Evolutionary conservation across 2,329 filamentous ascomycete genomes (phyloP).

Genomic region (Fusarium brevicatenulatum): DNA sequence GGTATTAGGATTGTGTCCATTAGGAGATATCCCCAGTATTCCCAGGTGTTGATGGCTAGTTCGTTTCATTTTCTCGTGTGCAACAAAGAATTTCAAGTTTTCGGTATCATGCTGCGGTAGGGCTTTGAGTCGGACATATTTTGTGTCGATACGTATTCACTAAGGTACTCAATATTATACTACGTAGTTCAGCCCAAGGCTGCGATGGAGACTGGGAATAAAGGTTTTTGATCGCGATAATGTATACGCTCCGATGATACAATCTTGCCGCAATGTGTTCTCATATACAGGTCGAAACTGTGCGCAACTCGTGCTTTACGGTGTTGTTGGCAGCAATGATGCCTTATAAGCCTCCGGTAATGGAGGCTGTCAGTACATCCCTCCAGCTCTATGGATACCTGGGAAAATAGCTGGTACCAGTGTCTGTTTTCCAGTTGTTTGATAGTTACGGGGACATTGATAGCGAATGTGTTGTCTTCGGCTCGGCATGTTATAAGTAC

Average conservation of each 20-base stretch:
- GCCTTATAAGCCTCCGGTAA: not conserved
- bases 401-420: not conserved
- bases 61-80: not conserved
- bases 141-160: not conserved
- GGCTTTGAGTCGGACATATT: not conserved
- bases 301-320: not conserved
- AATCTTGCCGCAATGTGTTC: not conserved
- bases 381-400: not conserved
- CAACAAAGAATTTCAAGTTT: not conserved
- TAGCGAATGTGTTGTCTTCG: not conserved
- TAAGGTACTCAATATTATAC: not conserved
- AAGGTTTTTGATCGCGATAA: not conserved
- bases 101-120: not conserved
- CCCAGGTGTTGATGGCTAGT: not conserved
- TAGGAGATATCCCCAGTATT: not conserved
- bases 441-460: not conserved
- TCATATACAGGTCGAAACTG: not conserved
- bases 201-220: not conserved
- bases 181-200: not conserved
- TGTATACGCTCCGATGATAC: not conserved
- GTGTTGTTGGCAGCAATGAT: not conserved
- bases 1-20: too few species aligned
- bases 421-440: not conserved
- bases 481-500: not conserved
- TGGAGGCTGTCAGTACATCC: not conserved